Conservation (phyloP, 768 basidiomycete genomes). For the Piloderma croceum region DNA sequence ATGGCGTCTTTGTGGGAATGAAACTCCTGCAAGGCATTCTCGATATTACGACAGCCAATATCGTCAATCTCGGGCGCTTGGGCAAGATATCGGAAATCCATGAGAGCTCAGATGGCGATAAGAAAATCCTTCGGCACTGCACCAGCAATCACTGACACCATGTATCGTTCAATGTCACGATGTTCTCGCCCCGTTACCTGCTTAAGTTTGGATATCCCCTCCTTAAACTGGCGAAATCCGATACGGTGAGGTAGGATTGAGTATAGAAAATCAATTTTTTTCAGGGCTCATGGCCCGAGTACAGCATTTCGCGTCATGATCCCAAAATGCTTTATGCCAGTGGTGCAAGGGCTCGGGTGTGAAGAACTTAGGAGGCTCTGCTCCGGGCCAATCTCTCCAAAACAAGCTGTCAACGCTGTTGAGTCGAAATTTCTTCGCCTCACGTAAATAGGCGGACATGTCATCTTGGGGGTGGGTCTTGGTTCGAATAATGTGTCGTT, state of each 20-base stretch:
- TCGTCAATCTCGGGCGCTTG: neutral
- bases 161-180: slow-evolving; percentile 18
- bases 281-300: slow-evolving; percentile 10
- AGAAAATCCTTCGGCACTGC: neutral
- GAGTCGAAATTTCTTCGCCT: slow-evolving; percentile 18
- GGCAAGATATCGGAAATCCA: slow-evolving; percentile 3
- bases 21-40: neutral
- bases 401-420: slow-evolving; percentile 24
- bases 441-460: slow-evolving; percentile 18
- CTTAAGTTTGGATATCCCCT: slow-evolving; percentile 22
- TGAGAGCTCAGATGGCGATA: neutral
- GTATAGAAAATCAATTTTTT: slow-evolving; percentile 23
- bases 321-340: slow-evolving; percentile 21
- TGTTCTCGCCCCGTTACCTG: slow-evolving; percentile 24
- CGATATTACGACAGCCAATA: neutral
- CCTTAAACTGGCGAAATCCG: slow-evolving; percentile 20
- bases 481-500: slow-evolving; percentile 11
- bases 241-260: slow-evolving; percentile 19
- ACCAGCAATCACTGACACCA: slow-evolving; percentile 10
- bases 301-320: slow-evolving; percentile 23
- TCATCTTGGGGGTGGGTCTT: too few relatives aligned
- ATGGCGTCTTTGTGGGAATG: neutral
- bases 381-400: slow-evolving; percentile 20
- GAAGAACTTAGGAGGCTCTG: slow-evolving; percentile 17
- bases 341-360: slow-evolving; percentile 24